Base-by-base conservation (phyloP, 805 yeast genomes). In the Yarrowia sp. region DNA sequence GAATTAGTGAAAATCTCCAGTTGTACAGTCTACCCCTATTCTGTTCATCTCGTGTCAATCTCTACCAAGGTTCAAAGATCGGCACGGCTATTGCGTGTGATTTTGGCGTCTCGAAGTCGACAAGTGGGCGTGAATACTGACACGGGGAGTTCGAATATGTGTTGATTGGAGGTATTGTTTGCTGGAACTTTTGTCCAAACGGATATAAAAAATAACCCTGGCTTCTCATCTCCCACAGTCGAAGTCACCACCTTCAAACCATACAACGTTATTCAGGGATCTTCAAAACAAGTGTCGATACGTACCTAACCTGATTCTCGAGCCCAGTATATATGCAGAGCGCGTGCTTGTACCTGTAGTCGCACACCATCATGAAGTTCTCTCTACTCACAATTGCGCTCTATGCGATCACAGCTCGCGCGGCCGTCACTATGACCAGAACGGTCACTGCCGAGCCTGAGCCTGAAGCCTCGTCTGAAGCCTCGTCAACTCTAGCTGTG, bases 211-310 rank as follows among this genome's bases (percentile, higher is more conserved):
- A n/a, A 27, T 27, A 27, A 3, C 29, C 3, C 10, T 9, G 8
- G 7, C 12, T 4, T 6, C 29, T 27, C 29, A 9, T 27, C 29
- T 27, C 29, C 29, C 27, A 9, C 2, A 9, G 29, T 27, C 9
- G 8, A 2, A 9, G 8, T 7, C 29, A 27, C 29, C 29, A 27
- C 29, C 29, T 8, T 6, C 8, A 27, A 25, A n/a, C n/a, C n/a
- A n/a, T n/a, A n/a, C 32, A 42, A 42, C 47, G 29, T 24, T 41
- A 41, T 14, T 21, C 8, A 25, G 21, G n/a, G 47, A 42, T 42
- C 47, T 16, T 42, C 47, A 42, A 42, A 42, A 42, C 47, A 42
- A 42, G 32, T n/a, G n/a, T n/a, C n/a, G n/a, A n/a, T n/a, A n/a
- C n/a, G n/a, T n/a, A n/a, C n/a, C n/a, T n/a, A n/a, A n/a, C n/a